Base-by-base conservation (phyloP, 306 rosid species). In the Corylus avellana region DNA sequence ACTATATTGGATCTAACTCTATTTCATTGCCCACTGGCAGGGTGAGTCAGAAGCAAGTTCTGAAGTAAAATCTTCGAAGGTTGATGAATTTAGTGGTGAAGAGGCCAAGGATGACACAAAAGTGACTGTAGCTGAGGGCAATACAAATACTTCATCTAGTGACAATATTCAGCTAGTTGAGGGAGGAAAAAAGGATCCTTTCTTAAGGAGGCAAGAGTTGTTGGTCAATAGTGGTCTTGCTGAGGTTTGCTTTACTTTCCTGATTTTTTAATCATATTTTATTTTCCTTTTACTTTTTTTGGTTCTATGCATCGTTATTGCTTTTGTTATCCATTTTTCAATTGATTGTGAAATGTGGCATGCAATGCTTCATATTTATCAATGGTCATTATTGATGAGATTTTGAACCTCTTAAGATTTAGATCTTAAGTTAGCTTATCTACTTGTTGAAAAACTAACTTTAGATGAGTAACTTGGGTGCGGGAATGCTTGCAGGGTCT, bases 141-240 rank as follows among this genome's bases (percentile, higher is more conserved):
- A 85, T 76, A 75, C 20, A 32, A 85, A 81, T 73, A 78, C 79
- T 20, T 82, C 77, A 78, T 77, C 84, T 59, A 84, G 20, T 46
- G 91, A 87, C 62, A 81, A 76, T 76, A 63, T 84, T 77, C 79
- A 80, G 54, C 75, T 80, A 8, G 90, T 85, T 70, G 98, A 95
- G 78, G 86, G 93, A 77, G 98, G 99, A n/a, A 91, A 92, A 77
- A 95, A 95, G 76, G 97, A 95, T 78, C 98, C 99, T 70, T 61
- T 75, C n/a, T 81, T 91, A 17, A 84, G 97, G 86, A 93, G 99
- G 88, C 94, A 87, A 37, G 99, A 95, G 79, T 86, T 95, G 73
- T 87, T 95, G 91, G 89, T 95, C 86, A 83, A 93, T 77, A 93
- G 99, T 49, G 96, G 99, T 64, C 89, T 95, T 72, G 98, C 97